Percentiles rank a stretch among this genome's conserved stretches.
These are phyloP conservation scores for Guadua angustifolia DNA, from an alignment of 176 grass and related monocot genomes.

Conservation along the genomic window DNA sequence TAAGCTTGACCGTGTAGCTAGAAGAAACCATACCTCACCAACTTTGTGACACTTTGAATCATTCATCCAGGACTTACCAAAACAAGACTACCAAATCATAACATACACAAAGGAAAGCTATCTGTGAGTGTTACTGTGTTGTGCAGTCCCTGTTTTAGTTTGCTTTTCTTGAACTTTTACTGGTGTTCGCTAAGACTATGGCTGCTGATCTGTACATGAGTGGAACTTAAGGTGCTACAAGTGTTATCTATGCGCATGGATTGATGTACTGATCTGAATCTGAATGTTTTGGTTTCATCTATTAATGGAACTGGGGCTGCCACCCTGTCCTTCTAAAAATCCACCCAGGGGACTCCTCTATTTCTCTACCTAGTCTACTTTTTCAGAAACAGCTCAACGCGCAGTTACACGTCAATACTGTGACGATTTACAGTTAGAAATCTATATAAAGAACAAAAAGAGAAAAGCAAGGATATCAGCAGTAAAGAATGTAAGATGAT, in stretches of 20 bases:
- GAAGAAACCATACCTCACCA: background rate
- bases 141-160: background rate
- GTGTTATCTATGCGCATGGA: slow-evolving; percentile 5
- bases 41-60: background rate
- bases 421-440: background rate
- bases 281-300: slow-evolving; percentile 14
- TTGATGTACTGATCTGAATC: background rate
- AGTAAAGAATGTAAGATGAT: background rate
- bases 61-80: background rate
- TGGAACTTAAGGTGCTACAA: background rate
- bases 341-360: background rate
- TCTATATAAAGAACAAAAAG: background rate
- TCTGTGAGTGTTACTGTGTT: background rate
- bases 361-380: background rate
- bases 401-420: background rate
- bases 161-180: background rate
- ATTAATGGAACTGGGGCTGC: background rate
- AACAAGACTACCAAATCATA: background rate
- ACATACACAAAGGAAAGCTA: background rate
- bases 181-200: background rate
- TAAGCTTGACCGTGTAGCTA: background rate
- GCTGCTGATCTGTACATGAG: background rate
- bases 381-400: background rate
- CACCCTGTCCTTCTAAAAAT: background rate
- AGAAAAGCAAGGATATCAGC: background rate